Evolutionary conservation across 371 early-diverging fungal species (phyloP).

Genomic region (Catenaria anguillulae): DNA sequence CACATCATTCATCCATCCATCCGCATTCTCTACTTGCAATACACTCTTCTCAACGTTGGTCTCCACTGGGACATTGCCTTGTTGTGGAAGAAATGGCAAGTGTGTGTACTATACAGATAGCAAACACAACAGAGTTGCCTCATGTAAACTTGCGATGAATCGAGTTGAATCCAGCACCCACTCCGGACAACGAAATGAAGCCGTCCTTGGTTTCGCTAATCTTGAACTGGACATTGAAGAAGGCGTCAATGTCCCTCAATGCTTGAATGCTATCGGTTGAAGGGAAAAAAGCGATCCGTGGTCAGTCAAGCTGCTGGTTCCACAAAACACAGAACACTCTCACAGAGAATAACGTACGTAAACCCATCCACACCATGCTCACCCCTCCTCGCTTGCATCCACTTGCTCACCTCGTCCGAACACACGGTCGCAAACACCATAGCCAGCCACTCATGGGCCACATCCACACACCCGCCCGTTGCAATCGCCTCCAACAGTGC

Average conservation of each 20-base stretch:
- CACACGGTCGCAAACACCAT: conserved; percentile 70
- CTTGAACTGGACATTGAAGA: conserved; percentile 82
- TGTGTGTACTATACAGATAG: too few species aligned
- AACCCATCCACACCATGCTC: conserved; percentile 40
- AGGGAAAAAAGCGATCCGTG: too few species aligned
- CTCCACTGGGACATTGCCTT: too few species aligned
- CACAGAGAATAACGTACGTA: neutral
- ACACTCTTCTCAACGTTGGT: too few species aligned
- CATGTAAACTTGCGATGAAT: conserved; percentile 67
- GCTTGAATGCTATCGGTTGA: conserved; percentile 42
- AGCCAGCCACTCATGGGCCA: conserved; percentile 70
- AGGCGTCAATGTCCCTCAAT: conserved; percentile 69
- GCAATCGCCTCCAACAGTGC: conserved; percentile 66
- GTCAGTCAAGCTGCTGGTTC: too few species aligned
- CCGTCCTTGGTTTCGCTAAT: conserved; percentile 40
- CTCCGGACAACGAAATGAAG: conserved; percentile 58
- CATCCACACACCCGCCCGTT: conserved; percentile 80
- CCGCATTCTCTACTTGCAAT: too few species aligned
- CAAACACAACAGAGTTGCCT: too few species aligned
- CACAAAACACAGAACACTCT: too few species aligned
- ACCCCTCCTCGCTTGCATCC: conserved; percentile 32
- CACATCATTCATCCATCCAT: too few species aligned
- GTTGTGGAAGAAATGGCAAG: too few species aligned
- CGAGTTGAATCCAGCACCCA: conserved; percentile 80
- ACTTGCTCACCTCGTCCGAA: conserved; percentile 84